Evolutionary conservation across 306 rosid genomes (phyloP).

Genomic region (Citrullus mucosospermus): DNA sequence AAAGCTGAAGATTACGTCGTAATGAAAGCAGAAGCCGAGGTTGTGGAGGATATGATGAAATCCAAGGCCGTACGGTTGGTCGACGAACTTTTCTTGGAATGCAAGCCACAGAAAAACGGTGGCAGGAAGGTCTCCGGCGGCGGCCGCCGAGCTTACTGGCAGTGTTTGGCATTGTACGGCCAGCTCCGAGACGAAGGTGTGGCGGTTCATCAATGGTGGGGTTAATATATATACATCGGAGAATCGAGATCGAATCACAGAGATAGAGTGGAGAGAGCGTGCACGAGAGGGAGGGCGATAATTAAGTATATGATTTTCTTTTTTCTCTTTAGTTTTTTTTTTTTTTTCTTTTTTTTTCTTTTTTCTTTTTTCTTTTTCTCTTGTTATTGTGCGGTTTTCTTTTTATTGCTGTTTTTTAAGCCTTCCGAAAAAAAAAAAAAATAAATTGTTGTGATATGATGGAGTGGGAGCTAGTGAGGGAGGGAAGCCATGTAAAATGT

Average conservation of each 20-base stretch:
- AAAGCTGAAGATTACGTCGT: constrained; percentile 71
- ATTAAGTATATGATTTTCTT: neutral
- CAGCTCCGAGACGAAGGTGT: constrained; percentile 71
- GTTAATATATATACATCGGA: constrained; percentile 7
- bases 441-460: neutral
- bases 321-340: neutral
- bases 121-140: constrained; percentile 12
- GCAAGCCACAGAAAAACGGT: constrained; percentile 33
- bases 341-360: neutral
- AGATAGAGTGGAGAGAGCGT: neutral
- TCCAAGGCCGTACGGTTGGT: constrained; percentile 34
- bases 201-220: constrained; percentile 97
- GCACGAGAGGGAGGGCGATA: neutral
- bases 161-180: constrained; percentile 74
- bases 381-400: neutral
- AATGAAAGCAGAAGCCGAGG: constrained; percentile 77
- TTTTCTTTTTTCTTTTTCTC: neutral
- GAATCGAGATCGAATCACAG: neutral
- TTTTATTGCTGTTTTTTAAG: neutral
- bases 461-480: neutral
- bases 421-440: neutral
- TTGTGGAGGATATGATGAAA: constrained; percentile 65
- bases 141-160: constrained; percentile 61
- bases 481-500: neutral
- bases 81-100: constrained; percentile 82